These are phyloP conservation scores for Parathielavia appendiculata DNA, from an alignment of 495 filamentous ascomycete species.

Conservation along the genomic window DNA sequence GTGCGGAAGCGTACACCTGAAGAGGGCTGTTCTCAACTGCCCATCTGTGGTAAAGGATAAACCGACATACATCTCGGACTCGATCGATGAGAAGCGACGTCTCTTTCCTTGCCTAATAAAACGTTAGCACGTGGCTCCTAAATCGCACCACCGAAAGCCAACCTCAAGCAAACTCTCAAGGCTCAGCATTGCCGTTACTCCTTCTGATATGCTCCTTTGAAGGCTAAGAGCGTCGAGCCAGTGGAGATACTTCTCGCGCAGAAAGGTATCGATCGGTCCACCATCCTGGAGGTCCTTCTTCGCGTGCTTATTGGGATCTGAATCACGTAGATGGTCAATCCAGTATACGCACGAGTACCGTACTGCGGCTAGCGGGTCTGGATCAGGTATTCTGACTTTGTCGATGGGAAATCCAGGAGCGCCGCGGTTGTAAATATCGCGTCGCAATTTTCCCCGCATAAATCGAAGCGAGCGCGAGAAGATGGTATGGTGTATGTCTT, in stretches of 20 bases:
- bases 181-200: slow-evolving; percentile 18
- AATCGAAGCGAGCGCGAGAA: slow-evolving; percentile 4
- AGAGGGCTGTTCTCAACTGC: slow-evolving; percentile 26
- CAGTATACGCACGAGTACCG: slow-evolving; percentile 8
- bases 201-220: slow-evolving; percentile 25
- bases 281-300: slow-evolving; percentile 15
- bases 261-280: not conserved
- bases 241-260: slow-evolving; percentile 23
- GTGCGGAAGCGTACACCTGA: slow-evolving; percentile 17
- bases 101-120: not conserved
- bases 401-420: slow-evolving; percentile 2
- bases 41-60: slow-evolving; percentile 24
- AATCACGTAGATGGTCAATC: not conserved
- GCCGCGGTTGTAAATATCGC: slow-evolving; percentile 3
- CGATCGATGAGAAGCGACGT: not conserved
- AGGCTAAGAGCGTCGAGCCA: slow-evolving; percentile 28
- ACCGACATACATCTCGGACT: slow-evolving; percentile 26
- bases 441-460: not conserved
- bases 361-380: slow-evolving; percentile 12
- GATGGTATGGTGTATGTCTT: slow-evolving; percentile 5
- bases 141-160: too few relatives aligned
- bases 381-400: not conserved
- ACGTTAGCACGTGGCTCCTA: not conserved
- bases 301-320: not conserved
- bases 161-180: slow-evolving; percentile 20